Evolutionary conservation across 2,329 filamentous ascomycete genomes (phyloP).

Genomic region (Whalleya microplaca): DNA sequence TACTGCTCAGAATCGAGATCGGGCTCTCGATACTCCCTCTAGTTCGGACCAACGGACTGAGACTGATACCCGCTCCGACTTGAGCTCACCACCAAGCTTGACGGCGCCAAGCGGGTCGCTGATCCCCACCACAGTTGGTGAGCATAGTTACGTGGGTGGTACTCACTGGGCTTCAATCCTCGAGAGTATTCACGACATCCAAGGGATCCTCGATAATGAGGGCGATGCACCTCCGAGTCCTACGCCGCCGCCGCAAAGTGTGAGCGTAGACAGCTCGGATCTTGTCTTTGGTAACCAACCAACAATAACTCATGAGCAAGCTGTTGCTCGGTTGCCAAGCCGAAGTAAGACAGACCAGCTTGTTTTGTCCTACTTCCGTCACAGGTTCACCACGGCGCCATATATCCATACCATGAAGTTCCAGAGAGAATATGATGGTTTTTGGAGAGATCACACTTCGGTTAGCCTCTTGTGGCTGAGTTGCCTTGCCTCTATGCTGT

Average conservation of each 20-base stretch:
- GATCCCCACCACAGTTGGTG: slow-evolving; percentile 25
- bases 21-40: slow-evolving; percentile 32
- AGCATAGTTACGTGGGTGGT: slow-evolving; percentile 39
- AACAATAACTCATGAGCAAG: slow-evolving; percentile 39
- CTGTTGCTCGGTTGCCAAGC: slow-evolving; percentile 36
- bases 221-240: slow-evolving; percentile 30
- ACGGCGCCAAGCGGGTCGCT: slow-evolving; percentile 21
- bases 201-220: slow-evolving; percentile 37
- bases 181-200: slow-evolving; percentile 42
- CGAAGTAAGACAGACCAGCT: slow-evolving; percentile 38
- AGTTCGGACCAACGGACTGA: slow-evolving; percentile 36
- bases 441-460: slow-evolving; percentile 47
- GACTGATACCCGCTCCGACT: slow-evolving; percentile 34
- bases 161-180: slow-evolving; percentile 42
- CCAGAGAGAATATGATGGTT: slow-evolving; percentile 51
- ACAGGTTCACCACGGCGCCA: slow-evolving; percentile 38
- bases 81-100: slow-evolving; percentile 35
- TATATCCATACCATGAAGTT: slow-evolving; percentile 48
- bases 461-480: slow-evolving; percentile 54
- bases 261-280: slow-evolving; percentile 31
- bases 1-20: slow-evolving; percentile 22
- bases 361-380: slow-evolving; percentile 40
- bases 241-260: slow-evolving; percentile 32
- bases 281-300: slow-evolving; percentile 34
- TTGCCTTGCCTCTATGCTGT: slow-evolving; percentile 53